Base-by-base conservation (phyloP, 495 filamentous ascomycete species). In the Penicillium paradoxum region DNA sequence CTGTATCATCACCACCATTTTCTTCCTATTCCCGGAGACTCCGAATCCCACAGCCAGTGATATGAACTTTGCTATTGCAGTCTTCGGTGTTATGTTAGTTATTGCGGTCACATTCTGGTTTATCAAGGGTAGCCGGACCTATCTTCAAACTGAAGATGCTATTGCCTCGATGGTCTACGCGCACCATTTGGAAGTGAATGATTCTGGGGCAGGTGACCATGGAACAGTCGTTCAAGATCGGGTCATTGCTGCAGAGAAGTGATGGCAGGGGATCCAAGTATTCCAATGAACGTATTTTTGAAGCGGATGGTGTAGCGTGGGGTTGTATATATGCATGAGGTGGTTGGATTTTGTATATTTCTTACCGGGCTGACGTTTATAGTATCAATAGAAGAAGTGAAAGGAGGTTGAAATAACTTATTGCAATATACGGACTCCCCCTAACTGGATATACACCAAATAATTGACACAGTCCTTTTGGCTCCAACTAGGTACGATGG, bases 61-160 rank as follows among this genome's bases (percentile, higher is more conserved):
- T 32, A 77, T 77, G 74, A 77, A 77, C 56, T 77, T 71, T 40
- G 74, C 74, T 11, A 76, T 77, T 57, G 74, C 72, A 0, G 74
- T 77, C 11, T 77, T 76, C 56, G 74, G 74, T 3, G 73, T 76
- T 7, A 77, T 77, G 74, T 49, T 77, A 37, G 70, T 77, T 4
- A 71, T 76, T 46, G 55, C 74, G 1, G 1, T 74, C 17, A 67
- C 58, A 2, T 77, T 77, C 39, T 77, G 74, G 74, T 71, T 72
- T 41, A 47, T 77, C 3, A 55, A 59, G 45, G 74, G 74, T 2
- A 58, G 56, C 24, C 49, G 54, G 4, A 72, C 66, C 6, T 76
- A 74, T 52, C 58, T 76, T 14, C 56, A 65, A 52, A 73, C 73
- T 5, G 70, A 76, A 44, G 69, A 74, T 55, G 64, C 73, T 0